These are phyloP conservation scores for Alternaria infectoria DNA, from an alignment of 2,329 filamentous ascomycete species.

Conservation along the genomic window DNA sequence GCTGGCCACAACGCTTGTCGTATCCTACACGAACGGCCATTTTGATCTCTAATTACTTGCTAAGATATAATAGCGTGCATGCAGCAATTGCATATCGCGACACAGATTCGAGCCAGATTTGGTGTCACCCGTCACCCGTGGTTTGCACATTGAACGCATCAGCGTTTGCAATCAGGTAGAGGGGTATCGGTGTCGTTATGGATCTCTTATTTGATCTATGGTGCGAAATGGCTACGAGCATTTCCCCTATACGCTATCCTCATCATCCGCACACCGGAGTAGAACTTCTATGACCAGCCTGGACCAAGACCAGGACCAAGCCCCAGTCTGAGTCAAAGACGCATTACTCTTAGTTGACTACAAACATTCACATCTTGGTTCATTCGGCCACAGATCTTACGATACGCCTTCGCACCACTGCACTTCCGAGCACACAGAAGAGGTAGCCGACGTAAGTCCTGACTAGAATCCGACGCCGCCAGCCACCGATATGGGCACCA, in stretches of 20 bases:
- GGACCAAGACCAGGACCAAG: background rate
- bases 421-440: background rate
- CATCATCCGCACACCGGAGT: background rate
- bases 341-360: fast-evolving
- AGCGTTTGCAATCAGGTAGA: background rate
- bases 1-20: fast-evolving
- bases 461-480: background rate
- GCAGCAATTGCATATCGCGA: background rate
- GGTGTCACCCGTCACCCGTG: background rate
- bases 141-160: background rate
- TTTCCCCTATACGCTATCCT: fast-evolving
- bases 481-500: background rate
- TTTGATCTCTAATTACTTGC: no score
- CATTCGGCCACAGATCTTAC: background rate
- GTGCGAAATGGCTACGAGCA: background rate
- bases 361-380: fast-evolving
- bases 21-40: no score
- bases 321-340: background rate
- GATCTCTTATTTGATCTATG: fast-evolving
- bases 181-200: fast-evolving
- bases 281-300: background rate
- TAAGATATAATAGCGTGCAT: background rate
- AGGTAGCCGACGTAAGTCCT: background rate
- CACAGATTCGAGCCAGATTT: fast-evolving
- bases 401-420: fast-evolving